These are phyloP conservation scores for Jatropha podagrica DNA, from an alignment of 441 rosid species.

Conservation along the genomic window DNA sequence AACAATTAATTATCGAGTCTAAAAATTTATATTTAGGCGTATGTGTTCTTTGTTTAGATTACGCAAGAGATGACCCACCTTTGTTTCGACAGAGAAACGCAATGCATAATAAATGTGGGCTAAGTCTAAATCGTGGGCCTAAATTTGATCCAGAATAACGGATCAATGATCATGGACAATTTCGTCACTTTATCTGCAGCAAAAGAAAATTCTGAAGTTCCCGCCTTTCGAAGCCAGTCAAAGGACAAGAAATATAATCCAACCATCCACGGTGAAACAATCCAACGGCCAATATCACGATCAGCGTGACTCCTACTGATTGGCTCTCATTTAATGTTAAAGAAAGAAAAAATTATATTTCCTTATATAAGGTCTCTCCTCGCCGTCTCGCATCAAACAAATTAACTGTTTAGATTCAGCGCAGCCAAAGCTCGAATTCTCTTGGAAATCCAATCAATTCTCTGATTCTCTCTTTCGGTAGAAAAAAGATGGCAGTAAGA, in stretches of 20 bases:
- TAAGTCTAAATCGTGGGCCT: not conserved
- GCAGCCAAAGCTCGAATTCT: not conserved
- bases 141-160: too few species aligned
- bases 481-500: conserved; percentile 14
- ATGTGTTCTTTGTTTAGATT: too few species aligned
- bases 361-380: not conserved
- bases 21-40: too few species aligned
- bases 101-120: not conserved
- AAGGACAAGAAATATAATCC: not conserved
- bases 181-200: not conserved
- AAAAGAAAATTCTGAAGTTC: not conserved
- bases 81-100: too few species aligned
- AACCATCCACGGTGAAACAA: not conserved
- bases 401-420: not conserved
- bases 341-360: not conserved
- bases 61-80: too few species aligned
- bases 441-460: not conserved
- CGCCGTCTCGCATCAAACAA: not conserved
- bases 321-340: not conserved
- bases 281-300: conserved; percentile 11
- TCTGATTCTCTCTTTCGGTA: too few species aligned
- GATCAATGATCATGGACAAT: not conserved
- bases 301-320: conserved; percentile 6
- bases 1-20: too few species aligned
- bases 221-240: not conserved